phyloP scores from a whole-genome alignment of 768 basidiomycete genomes.

The Amanita phalloides region DNA sequence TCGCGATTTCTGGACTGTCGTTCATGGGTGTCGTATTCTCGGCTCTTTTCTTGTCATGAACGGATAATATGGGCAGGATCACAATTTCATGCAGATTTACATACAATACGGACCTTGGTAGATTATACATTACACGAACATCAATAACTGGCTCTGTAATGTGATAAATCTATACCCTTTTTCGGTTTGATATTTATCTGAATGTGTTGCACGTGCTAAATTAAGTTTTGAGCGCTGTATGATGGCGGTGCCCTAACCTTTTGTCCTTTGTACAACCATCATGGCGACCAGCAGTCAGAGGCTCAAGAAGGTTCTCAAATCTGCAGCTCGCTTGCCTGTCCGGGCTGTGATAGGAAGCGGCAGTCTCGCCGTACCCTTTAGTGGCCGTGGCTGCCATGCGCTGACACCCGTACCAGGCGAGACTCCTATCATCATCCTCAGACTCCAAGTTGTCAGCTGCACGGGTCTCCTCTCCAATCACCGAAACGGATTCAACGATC shows the following conservation, averaged over 20 bases:
- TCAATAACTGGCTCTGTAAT: neutral
- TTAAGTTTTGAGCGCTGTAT: neutral
- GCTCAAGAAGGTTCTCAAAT: constrained; percentile 47
- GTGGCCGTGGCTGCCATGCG: constrained; percentile 10
- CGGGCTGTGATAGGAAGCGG: constrained; percentile 27
- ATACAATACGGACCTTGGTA: neutral
- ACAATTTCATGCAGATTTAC: neutral
- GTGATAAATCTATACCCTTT: neutral
- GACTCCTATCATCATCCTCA: constrained; percentile 51
- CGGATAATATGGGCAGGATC: no score
- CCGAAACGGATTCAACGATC: constrained; percentile 63
- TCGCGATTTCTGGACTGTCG: constrained; percentile 10
- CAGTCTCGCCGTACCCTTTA: constrained; percentile 7
- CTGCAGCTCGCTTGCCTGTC: constrained; percentile 43
- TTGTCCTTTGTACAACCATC: neutral
- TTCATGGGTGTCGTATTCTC: constrained; percentile 11
- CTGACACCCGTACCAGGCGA: constrained; percentile 47
- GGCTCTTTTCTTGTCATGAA: constrained; percentile 12
- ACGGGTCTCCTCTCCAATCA: constrained; percentile 52
- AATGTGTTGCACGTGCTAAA: neutral
- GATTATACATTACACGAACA: constrained; percentile 8
- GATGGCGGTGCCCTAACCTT: no score
- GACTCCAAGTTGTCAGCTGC: constrained; percentile 61
- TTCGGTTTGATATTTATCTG: neutral
- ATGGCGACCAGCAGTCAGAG: constrained; percentile 19